These are phyloP conservation scores for Talaromyces funiculosus DNA, from an alignment of 2,329 filamentous ascomycete genomes.

Conservation along the genomic window DNA sequence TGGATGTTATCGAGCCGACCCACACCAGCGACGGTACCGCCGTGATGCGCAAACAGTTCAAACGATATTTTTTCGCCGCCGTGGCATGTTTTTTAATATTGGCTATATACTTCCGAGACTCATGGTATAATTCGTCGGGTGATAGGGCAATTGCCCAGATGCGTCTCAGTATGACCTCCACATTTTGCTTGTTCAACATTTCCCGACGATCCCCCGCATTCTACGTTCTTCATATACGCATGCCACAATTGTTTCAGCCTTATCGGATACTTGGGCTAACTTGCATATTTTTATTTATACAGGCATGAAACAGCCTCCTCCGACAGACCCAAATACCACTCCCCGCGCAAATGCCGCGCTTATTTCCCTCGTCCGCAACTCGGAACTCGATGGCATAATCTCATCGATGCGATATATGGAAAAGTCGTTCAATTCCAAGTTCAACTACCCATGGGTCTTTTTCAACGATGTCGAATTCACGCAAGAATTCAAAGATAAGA, in stretches of 20 bases:
- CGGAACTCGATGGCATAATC: conserved; percentile 78
- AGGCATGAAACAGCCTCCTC: conserved; percentile 13
- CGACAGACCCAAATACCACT: conserved; percentile 7
- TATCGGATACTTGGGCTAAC: not conserved
- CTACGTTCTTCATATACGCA: not conserved
- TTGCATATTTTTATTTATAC: not conserved
- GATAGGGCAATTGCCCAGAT: conserved; percentile 13
- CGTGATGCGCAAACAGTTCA: conserved; percentile 5
- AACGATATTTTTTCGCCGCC: conserved; percentile 2
- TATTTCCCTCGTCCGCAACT: conserved; percentile 84
- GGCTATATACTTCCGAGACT: conserved; percentile 9
- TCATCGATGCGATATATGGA: conserved; percentile 88
- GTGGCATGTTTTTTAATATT: not conserved
- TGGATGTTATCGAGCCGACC: not conserved
- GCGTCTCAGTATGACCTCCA: conserved; percentile 10
- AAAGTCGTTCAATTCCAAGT: conserved; percentile 93
- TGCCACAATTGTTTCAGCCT: not conserved
- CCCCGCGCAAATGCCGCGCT: conserved; percentile 84
- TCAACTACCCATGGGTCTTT: conserved; percentile 99
- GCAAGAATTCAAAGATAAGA: conserved; percentile 87
- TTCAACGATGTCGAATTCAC: conserved; percentile 97
- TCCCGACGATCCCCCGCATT: not conserved
- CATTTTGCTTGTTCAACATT: not conserved
- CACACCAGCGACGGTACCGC: not conserved
- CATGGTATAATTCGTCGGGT: conserved; percentile 11